Evolutionary conservation across 2,329 filamentous ascomycete species (phyloP).

Genomic region (Alternaria incomplexa): DNA sequence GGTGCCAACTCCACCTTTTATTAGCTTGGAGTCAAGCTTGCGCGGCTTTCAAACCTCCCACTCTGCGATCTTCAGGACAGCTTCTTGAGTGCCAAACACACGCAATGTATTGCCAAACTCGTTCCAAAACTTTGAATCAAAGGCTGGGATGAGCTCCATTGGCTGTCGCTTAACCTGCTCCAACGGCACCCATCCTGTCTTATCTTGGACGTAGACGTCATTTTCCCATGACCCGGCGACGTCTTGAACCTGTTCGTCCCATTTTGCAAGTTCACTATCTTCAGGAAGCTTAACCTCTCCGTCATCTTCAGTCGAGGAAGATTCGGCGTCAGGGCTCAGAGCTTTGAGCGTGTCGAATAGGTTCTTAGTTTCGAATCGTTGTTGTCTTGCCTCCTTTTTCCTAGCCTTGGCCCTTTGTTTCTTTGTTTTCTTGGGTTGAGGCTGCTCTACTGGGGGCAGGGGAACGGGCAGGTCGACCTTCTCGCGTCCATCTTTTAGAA

Average conservation of each 20-base stretch:
- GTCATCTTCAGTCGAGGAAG: constrained; percentile 19
- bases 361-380: constrained; percentile 34
- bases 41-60: constrained; percentile 17
- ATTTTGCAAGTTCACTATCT: not conserved
- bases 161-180: constrained; percentile 24
- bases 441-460: constrained; percentile 17
- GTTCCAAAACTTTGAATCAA: constrained; percentile 61
- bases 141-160: constrained; percentile 59
- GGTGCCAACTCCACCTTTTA: not conserved
- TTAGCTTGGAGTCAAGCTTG: not conserved
- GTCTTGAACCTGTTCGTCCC: not conserved
- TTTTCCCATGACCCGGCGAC: constrained; percentile 26
- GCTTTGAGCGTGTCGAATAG: constrained; percentile 30
- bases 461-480: constrained; percentile 21
- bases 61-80: constrained; percentile 30
- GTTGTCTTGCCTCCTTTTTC: constrained; percentile 10
- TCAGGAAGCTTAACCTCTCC: not conserved
- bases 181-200: constrained; percentile 27
- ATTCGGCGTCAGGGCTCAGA: constrained; percentile 3
- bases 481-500: constrained; percentile 22
- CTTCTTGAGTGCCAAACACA: constrained; percentile 66
- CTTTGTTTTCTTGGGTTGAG: not conserved
- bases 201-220: constrained; percentile 23
- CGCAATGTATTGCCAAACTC: constrained; percentile 65
- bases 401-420: constrained; percentile 23